phyloP scores from a whole-genome alignment of 768 basidiomycete species.

The Tylopilus rubrobrunneus region DNA sequence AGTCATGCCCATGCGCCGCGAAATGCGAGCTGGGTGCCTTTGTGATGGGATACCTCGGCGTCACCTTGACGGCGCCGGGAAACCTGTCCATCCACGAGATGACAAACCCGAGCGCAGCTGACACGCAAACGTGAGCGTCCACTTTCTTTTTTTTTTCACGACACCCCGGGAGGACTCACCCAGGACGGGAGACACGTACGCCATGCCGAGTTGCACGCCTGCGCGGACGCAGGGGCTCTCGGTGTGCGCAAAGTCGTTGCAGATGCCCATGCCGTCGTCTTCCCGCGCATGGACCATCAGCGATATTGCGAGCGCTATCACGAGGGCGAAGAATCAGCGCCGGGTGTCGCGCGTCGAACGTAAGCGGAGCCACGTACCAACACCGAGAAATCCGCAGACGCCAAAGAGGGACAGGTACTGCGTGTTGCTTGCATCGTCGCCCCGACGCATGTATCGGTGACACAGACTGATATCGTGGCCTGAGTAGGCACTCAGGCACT shows the following conservation, averaged over 20 bases:
- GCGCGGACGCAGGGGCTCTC: conserved; percentile 20
- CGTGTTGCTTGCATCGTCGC: conserved; percentile 20
- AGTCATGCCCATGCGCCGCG: conserved; percentile 18
- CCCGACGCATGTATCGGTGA: conserved; percentile 8
- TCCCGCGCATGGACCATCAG: conserved; percentile 29
- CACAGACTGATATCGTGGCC: conserved; percentile 6
- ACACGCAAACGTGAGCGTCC: background rate
- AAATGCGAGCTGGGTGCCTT: conserved; percentile 31
- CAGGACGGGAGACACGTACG: conserved; percentile 25
- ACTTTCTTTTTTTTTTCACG: too few species aligned
- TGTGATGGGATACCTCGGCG: conserved; percentile 23
- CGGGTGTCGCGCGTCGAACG: background rate
- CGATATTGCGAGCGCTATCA: conserved; percentile 16
- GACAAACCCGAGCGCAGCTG: conserved; percentile 21
- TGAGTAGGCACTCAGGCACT: background rate
- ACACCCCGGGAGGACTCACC: conserved; percentile 19
- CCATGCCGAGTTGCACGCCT: conserved; percentile 24
- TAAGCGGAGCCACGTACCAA: conserved; percentile 11
- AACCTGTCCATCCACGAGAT: conserved; percentile 28
- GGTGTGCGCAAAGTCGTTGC: conserved; percentile 27
- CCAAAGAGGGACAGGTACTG: conserved; percentile 24
- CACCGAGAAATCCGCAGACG: conserved; percentile 12
- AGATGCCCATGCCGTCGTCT: conserved; percentile 16
- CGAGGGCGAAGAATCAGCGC: background rate
- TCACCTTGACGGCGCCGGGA: conserved; percentile 24